These are phyloP conservation scores for Picea sitchensis DNA, from an alignment of 75 land plant genomes.

Conservation along the genomic window DNA sequence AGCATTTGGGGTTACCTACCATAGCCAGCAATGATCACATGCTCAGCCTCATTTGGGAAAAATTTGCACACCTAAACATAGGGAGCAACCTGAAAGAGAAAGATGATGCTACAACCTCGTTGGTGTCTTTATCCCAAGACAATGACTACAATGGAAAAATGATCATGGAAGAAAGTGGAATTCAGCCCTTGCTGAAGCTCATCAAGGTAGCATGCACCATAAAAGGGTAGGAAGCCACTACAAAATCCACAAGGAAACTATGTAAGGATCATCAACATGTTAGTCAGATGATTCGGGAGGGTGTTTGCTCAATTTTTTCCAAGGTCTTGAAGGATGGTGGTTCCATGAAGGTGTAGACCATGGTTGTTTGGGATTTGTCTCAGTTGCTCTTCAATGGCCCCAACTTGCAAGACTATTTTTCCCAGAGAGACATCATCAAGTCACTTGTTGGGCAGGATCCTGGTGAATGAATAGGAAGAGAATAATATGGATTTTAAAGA, in stretches of 20 bases:
- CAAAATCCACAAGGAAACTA: slow-evolving; percentile 53
- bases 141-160: slow-evolving; percentile 61
- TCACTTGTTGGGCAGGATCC: slow-evolving; percentile 46
- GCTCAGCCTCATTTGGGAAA: slow-evolving; percentile 78
- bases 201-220: slow-evolving; percentile 15
- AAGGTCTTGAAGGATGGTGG: slow-evolving; percentile 60
- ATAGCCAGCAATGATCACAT: slow-evolving; percentile 89
- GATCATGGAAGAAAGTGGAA: slow-evolving; percentile 82
- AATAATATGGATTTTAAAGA: too few relatives aligned
- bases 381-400: slow-evolving; percentile 41
- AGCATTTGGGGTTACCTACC: slow-evolving; percentile 67
- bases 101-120: slow-evolving; percentile 54
- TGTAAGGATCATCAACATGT: slow-evolving; percentile 61
- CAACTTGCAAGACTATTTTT: slow-evolving; percentile 55
- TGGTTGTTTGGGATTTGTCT: slow-evolving; percentile 62
- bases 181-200: slow-evolving; percentile 53
- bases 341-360: slow-evolving; percentile 58
- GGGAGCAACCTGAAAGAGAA: slow-evolving; percentile 44
- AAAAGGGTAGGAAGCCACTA: slow-evolving; percentile 68
- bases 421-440: slow-evolving; percentile 37
- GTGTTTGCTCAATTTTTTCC: slow-evolving; percentile 58
- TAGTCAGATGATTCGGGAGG: slow-evolving; percentile 48
- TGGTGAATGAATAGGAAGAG: too few relatives aligned
- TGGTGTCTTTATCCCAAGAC: slow-evolving; percentile 55
- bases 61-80: slow-evolving; percentile 56